Base-by-base conservation (phyloP, 2,329 filamentous ascomycete genomes). In the Ophioceras dolichostomum region DNA sequence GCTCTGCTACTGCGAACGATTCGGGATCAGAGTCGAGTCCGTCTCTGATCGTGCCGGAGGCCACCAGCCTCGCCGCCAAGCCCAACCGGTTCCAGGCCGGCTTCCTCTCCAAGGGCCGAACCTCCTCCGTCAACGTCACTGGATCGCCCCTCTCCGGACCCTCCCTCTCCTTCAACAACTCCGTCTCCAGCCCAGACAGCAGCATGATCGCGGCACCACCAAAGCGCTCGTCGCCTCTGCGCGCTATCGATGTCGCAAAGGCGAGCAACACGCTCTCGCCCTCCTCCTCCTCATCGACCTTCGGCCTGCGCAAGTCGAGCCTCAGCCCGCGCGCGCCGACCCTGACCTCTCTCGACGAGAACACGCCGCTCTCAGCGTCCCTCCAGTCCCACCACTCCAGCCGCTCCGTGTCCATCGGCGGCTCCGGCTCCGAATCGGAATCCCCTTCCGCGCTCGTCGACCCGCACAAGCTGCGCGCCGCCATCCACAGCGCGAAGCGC, bases 41-140 rank as follows among this genome's bases (percentile, higher is more conserved):
- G 1, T 77, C 75, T 3, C 60, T 79, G 26, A 71, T 80, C 30
- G 54, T 76, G 0, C 61, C 63, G 0, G 65, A 70, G 31, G 48
- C 55, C 12, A 56, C 57, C 7, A 55, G 47, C 9, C 41, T 43
- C 46, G 32, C 50, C 13, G 47, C 58, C 24, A 83, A 83, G 48
- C 73, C 74, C 36, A 83, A 73, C 59, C 75, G 89, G 31, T 96
- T 96, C 61, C 84, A 94, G 49, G 73, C 87, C 2, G 89, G 89
- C 5, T 94, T 94, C 56, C 62, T 96, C 18, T 77, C 83, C 62
- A 73, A 72, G 52, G 47, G 58, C 29, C 58, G 62, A 31, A 49
- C 55, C 3, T 62, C 65, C 2, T 47, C 58, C 27, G n/a, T n/a
- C n/a, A n/a, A n/a, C n/a, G n/a, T n/a, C n/a, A n/a, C 56, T 62